Evolutionary conservation across 495 filamentous ascomycete species (phyloP), one percentile per base, ranked within the genome.

Genomic region (Polyplosphaeria fusca): DNA sequence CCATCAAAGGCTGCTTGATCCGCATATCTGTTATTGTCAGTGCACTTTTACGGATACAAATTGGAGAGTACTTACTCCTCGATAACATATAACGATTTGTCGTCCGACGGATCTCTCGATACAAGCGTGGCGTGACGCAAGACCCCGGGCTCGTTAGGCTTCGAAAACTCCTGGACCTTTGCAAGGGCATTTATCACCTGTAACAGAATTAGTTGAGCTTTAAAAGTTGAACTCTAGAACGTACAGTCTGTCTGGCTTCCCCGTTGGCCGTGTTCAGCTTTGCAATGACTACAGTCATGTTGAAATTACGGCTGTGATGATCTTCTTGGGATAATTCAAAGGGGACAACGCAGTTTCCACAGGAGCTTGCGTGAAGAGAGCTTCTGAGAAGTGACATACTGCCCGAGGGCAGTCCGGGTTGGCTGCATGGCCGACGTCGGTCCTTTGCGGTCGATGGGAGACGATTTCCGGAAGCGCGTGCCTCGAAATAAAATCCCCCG

Each of bases 11-110:
- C 44, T 39, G 41, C 58, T 43, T 61, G 52, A 20, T 44, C 19
- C 19, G 44, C 47, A 38, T 57, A 62, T 28, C 52, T 62, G 16
- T 27, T 20, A 37, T 7, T 20, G 37, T 47, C 40, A 48, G 40
- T 40, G 19, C 18, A 5, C 19, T 2, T 5, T 13, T 5, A 13
- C 4, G n/a, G 16, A 1, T 25, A 4, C 2, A 16, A 1, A 24
- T 13, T 14, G 16, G 25, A 11, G 11, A 14, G 44, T 1, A 32
- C 44, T 24, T 48, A 62, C 59, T 62, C 52, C 47, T 62, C 59
- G 35, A 62, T 62, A 7, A 52, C 46, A 27, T 51, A 62, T 5
- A 62, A 9, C 14, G 52, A 46, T 26, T 35, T 57, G 13, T 51
- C 52, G 20, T 62, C 53, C 23, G 57, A 40, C 18, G 28, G 16